Evolutionary conservation across 2,329 filamentous ascomycete species (phyloP), one percentile per base, ranked within the genome.

Genomic region (Neospermospora avenae): DNA sequence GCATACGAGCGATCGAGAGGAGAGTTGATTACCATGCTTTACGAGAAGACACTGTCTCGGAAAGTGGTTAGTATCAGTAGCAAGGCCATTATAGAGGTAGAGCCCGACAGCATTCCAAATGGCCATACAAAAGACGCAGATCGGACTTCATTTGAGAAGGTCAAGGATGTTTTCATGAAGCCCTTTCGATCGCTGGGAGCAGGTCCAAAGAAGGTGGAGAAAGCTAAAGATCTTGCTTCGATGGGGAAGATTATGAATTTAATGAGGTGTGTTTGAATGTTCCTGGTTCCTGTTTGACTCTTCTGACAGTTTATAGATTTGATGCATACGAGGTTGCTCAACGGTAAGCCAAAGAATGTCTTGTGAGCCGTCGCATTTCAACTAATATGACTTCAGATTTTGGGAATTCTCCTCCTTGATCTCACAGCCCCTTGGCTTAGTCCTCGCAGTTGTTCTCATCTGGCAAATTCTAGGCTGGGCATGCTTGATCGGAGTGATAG

Each of bases 211-310:
- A 68, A 65, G 39, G 71, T 59, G 53, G 63, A 69, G 46, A 72
- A 73, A 58, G 62, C 61, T 25, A 80, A 81, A 58, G 77, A 82
- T 58, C 83, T 88, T 2, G 91, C 92, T 0, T 91, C 90, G 0
- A 93, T 93, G 75, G 92, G 92, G 7, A 96, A 96, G 71, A 95
- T 96, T 55, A 82, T 96, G 62, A 96, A 96, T 68, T 75, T 96
- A 2, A 89, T 96, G 79, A 86, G 91, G 52, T 86, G 83, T 49
- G 65, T 58, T 45, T 10, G n/a, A 10, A 3, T 10, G 8, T 4
- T 6, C 18, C 6, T 8, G 24, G 1, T 25, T 10, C n/a, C 2
- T 25, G 1, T 16, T 18, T 18, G 11, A 24, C 18, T 6, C 39
- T 51, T 46, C 60, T 69, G 31, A 64, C 7, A 35, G 13, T 7